Evolutionary conservation across 2,329 filamentous ascomycete species (phyloP).

Genomic region (Dactylonectria macrodidyma): DNA sequence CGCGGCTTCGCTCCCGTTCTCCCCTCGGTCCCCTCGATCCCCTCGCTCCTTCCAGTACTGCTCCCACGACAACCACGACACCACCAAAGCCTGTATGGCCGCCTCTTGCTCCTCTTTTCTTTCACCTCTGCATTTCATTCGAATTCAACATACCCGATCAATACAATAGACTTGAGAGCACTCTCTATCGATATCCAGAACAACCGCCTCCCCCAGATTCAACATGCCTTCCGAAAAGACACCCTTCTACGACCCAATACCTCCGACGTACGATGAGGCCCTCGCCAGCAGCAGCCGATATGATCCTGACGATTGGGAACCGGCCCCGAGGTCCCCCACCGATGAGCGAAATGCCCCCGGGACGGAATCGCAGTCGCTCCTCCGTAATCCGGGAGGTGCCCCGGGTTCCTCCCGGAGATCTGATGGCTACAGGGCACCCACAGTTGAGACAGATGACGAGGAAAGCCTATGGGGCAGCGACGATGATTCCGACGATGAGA

Average conservation of each 20-base stretch:
- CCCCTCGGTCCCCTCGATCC: constrained; percentile 1
- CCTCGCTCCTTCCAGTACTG: constrained; percentile 28
- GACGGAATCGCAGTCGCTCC: constrained; percentile 83
- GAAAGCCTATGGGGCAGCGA: constrained; percentile 68
- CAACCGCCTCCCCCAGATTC: constrained; percentile 26
- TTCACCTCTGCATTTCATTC: constrained; percentile 13
- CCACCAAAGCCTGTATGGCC: constrained; percentile 39
- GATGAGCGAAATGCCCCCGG: constrained; percentile 77
- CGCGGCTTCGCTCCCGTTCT: constrained; percentile 26
- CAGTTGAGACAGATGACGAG: constrained; percentile 84
- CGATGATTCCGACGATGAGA: constrained; percentile 65
- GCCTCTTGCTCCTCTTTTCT: constrained; percentile 23
- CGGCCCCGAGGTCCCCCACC: constrained; percentile 50
- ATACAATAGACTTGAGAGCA: constrained; percentile 22
- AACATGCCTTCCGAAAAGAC: constrained; percentile 57
- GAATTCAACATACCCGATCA: constrained; percentile 12
- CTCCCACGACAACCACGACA: constrained; percentile 18
- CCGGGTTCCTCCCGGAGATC: constrained; percentile 60
- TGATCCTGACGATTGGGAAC: constrained; percentile 50
- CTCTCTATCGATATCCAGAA: constrained; percentile 14
- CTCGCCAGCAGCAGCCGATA: constrained; percentile 55
- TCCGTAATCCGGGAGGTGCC: constrained; percentile 67
- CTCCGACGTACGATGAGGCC: constrained; percentile 61
- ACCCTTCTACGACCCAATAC: constrained; percentile 61
- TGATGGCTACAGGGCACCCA: constrained; percentile 81